Evolutionary conservation across 2,329 filamentous ascomycete genomes (phyloP).

Genomic region (Aspergillus piperis): DNA sequence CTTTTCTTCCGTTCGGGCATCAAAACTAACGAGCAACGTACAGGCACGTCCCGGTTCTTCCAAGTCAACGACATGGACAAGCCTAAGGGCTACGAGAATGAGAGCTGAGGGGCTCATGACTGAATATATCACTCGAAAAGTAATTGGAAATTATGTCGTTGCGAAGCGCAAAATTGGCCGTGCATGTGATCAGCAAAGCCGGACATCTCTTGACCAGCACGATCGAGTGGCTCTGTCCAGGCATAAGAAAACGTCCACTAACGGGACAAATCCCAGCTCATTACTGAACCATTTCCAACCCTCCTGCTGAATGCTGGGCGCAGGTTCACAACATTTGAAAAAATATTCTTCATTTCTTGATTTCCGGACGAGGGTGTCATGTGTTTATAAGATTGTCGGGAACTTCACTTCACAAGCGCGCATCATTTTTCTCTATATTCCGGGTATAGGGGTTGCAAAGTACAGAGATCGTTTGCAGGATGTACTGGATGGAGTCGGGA

Average conservation of each 20-base stretch:
- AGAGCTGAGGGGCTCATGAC: slow-evolving; percentile 49
- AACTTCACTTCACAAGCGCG: background rate
- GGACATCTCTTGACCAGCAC: slow-evolving; percentile 10
- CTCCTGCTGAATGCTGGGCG: background rate
- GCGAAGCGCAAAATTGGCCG: slow-evolving; percentile 14
- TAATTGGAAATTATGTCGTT: slow-evolving; percentile 12
- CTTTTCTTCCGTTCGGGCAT: background rate
- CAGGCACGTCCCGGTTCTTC: slow-evolving; percentile 83
- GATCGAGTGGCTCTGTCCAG: slow-evolving; percentile 8
- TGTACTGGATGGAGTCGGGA: slow-evolving; percentile 1
- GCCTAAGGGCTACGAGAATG: slow-evolving; percentile 79
- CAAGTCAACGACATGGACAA: slow-evolving; percentile 79
- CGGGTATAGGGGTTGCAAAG: background rate
- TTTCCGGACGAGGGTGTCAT: background rate
- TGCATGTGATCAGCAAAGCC: slow-evolving; percentile 2
- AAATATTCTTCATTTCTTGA: background rate
- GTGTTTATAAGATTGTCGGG: slow-evolving; percentile 3
- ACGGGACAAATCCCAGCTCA: background rate
- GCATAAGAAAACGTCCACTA: background rate
- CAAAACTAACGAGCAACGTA: background rate
- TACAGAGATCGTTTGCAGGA: background rate
- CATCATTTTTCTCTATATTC: background rate
- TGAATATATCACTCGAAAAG: background rate
- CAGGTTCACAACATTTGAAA: background rate
- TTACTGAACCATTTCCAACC: background rate